These are phyloP conservation scores for Rhizoclosmatium sp. DNA, from an alignment of 192 early-diverging fungal species.

Conservation along the genomic window DNA sequence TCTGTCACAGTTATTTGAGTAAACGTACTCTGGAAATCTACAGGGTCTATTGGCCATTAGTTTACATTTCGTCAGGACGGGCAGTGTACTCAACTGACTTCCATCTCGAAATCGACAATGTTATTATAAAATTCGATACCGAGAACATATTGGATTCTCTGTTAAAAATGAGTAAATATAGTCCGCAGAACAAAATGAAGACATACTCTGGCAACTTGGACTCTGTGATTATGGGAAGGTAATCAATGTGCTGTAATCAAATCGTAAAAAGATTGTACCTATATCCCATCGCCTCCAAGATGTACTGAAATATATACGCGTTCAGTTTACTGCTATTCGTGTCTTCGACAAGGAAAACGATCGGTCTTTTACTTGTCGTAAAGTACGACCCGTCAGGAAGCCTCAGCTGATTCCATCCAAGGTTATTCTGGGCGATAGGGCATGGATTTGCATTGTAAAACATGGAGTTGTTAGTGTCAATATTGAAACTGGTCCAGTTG, in stretches of 20 bases:
- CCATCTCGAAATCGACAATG: not conserved
- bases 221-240: too few species aligned
- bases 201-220: too few species aligned
- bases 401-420: not conserved
- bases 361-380: slow-evolving; percentile 5
- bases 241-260: too few species aligned
- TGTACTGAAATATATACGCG: slow-evolving; percentile 12
- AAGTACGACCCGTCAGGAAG: not conserved
- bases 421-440: not conserved
- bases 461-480: not conserved
- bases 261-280: not conserved
- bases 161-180: too few species aligned
- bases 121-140: slow-evolving; percentile 3
- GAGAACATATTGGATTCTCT: not conserved
- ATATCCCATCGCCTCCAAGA: slow-evolving; percentile 24
- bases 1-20: too few species aligned
- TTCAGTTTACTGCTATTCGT: not conserved
- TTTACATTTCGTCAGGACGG: too few species aligned
- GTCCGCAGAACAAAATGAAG: too few species aligned
- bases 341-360: not conserved
- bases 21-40: too few species aligned
- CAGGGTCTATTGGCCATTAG: too few species aligned
- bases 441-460: not conserved
- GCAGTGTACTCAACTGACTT: too few species aligned
- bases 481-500: not conserved